phyloP scores from a whole-genome alignment of 169 alveolate species.

The Plasmodium chabaudi region DNA sequence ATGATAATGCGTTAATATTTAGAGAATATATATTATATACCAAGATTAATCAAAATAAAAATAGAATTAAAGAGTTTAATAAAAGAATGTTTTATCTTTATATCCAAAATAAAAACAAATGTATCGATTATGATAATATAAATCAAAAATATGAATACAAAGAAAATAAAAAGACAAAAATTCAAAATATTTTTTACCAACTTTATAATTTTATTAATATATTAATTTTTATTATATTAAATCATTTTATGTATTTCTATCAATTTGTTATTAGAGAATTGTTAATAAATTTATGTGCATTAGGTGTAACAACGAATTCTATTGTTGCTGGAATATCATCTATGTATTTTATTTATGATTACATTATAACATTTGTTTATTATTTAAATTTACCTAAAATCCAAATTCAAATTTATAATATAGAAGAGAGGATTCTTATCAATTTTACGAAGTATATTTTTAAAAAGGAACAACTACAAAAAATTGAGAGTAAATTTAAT shows the following conservation, averaged over 20 bases:
- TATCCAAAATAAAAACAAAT: conserved; percentile 30
- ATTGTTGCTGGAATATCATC: conserved; percentile 73
- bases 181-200: conserved; percentile 9
- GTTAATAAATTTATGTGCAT: conserved; percentile 54
- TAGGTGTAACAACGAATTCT: conserved; percentile 69
- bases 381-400: conserved; percentile 46
- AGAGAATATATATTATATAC: conserved; percentile 38
- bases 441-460: conserved; percentile 64
- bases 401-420: conserved; percentile 62
- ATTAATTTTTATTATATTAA: conserved; percentile 12
- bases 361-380: conserved; percentile 45
- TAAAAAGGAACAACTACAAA: conserved; percentile 64
- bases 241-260: conserved; percentile 24
- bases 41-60: conserved; percentile 3
- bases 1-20: conserved; percentile 45
- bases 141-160: background rate
- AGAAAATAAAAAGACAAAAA: background rate
- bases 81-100: conserved; percentile 15
- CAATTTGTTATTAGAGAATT: conserved; percentile 39
- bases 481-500: conserved; percentile 20
- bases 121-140: conserved; percentile 13
- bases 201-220: conserved; percentile 20
- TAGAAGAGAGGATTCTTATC: conserved; percentile 56
- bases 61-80: conserved; percentile 13
- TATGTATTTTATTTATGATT: conserved; percentile 55